These are phyloP conservation scores for Tylopilus cervinicoccineus DNA, from an alignment of 768 basidiomycete species.

Conservation along the genomic window DNA sequence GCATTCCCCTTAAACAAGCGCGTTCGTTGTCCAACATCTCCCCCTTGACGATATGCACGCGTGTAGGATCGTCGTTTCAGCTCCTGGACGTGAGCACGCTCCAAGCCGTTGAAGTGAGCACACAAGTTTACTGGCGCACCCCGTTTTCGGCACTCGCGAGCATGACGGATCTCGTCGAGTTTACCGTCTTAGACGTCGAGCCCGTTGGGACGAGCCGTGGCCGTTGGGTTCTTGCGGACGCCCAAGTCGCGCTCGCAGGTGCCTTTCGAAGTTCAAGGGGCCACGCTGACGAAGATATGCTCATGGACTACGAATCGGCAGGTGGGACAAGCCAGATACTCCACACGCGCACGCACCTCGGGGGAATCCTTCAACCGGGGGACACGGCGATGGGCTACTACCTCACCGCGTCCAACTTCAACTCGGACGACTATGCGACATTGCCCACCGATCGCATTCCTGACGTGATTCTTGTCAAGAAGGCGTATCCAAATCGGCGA, in stretches of 20 bases:
- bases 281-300: conserved; percentile 42
- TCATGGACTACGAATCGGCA: conserved; percentile 60
- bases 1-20: conserved; percentile 80
- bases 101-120: conserved; percentile 73
- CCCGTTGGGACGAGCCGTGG: conserved; percentile 65
- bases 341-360: conserved; percentile 96
- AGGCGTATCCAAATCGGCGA: conserved; percentile 89
- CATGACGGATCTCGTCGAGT: conserved; percentile 86
- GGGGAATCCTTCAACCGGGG: conserved; percentile 89
- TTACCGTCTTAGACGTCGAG: conserved; percentile 93
- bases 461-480: conserved; percentile 91
- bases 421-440: conserved; percentile 78
- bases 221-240: conserved; percentile 81
- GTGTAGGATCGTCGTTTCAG: conserved; percentile 89
- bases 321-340: conserved; percentile 73
- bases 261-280: conserved; percentile 60
- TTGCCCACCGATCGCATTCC: conserved; percentile 69
- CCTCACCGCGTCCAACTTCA: conserved; percentile 87
- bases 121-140: conserved; percentile 85
- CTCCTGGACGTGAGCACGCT: conserved; percentile 87
- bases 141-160: conserved; percentile 84
- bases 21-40: conserved; percentile 82
- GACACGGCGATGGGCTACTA: conserved; percentile 92
- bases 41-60: conserved; percentile 82
- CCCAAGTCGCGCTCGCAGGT: conserved; percentile 83